Base-by-base conservation (phyloP, 129 eudicot species). In the Silybum marianum region DNA sequence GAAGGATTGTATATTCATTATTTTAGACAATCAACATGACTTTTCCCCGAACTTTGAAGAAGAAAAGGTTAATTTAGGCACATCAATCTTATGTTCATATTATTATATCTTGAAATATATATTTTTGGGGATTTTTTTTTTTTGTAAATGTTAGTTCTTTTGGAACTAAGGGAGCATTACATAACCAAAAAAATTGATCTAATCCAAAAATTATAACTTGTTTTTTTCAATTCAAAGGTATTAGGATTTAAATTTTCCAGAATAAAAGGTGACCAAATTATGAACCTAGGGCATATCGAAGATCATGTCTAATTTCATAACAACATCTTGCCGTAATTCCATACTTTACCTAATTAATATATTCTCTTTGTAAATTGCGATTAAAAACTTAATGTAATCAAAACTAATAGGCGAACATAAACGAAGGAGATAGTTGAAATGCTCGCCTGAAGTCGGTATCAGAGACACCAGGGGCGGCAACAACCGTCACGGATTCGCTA, bases 401-500 rank as follows among this genome's bases (percentile, higher is more conserved):
- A 60, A 30, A 24, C 11, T 26, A 69, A 23, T 28, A 42, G 40
- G 62, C 12, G 46, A 6, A 21, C 75, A 46, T 2, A 62, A 65
- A 13, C 12, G 16, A 74, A 13, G 24, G 38, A 40, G 22, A 40
- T 21, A 30, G 62, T 9, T 48, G 73, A 54, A 39, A 16, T 16
- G 60, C 80, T 82, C 69, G 67, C 99, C 94, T 92, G 94, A 96
- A 93, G 16, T 96, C 95, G 32, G 92, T 58, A 23, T 86, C 86
- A 69, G 99, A 86, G 69, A 93, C 73, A 39, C 99, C 99, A 54
- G 97, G 88, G 21, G 93, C 97, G 40, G 99, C 99, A 22, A 87
- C 79, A 69, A 92, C 85, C 2, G 83, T 68, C 32, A 94, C 88
- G 26, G 92, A 90, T 58, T 92, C 88, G 69, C 22, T 90, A 77